Evolutionary conservation across 2,329 filamentous ascomycete species (phyloP), one percentile per base, ranked within the genome.

Genomic region (Chaetomium strumarium): DNA sequence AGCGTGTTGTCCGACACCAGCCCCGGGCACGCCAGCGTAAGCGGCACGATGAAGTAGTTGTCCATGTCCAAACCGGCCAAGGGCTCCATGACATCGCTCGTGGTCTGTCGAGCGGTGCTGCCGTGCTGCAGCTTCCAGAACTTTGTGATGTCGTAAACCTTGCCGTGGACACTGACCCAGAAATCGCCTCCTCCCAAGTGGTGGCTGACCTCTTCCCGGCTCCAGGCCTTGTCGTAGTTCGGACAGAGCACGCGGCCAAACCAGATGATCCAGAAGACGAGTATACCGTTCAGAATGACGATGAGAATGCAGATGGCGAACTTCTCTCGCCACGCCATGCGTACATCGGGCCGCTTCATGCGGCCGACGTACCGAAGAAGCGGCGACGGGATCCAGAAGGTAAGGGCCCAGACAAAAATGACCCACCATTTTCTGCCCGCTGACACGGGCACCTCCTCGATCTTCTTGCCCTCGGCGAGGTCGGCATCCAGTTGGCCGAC

Each of bases 291-390:
- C 60, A 95, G 71, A 12, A 99, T 63, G 30, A 88, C 67, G 61
- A 99, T 97, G 48, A 96, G 63, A 53, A 88, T 75, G 43, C 91
- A 83, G 11, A 99, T 75, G 0, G 93, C 86, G 11, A 99, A 47
- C 71, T 99, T 99, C 66, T 99, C 93, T 69, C 93, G 82, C 93
- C 93, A 99, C 0, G 93, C 93, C 82, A 96, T 88, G 24, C 93
- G 88, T 9, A 99, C 90, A 71, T 99, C 93, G 1, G 91, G 93
- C 51, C 93, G 85, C 72, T 95, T 95, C 93, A 99, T 99, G 19
- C 92, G 88, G 31, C 93, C 93, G 53, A 97, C 65, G 55, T 78
- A 85, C n/a, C 80, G 80, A 14, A 99, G 81, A 2, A 88, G 60
- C 44, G 89, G 87, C 0, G 92, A 97, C 0, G 93, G 93, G 60